Base-by-base conservation (phyloP, 2,329 filamentous ascomycete genomes). In the Fusarium sterilihyphosum region DNA sequence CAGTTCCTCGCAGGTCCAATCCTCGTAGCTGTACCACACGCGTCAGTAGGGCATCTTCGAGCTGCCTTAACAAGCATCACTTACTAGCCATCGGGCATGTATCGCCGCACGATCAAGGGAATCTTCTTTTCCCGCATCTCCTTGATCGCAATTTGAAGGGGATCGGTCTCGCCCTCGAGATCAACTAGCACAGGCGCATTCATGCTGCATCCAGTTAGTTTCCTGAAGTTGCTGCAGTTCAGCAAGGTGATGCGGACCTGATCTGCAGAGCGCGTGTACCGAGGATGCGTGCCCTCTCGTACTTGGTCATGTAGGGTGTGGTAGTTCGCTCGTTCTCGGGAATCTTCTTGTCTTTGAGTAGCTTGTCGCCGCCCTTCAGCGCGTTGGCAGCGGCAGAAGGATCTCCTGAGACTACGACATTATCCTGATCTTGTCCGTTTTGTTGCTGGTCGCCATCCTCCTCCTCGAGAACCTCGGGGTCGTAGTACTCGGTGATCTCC, bases 241-340 rank as follows among this genome's bases (percentile, higher is more conserved):
- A 50, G 50, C 31, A 20, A 35, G 31, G 31, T 49, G 44, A 56
- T 57, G 62, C 90, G 59, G 84, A 97, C 94, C 94, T 98, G 81
- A 99, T 98, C 85, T 99, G 96, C 81, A 98, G 84, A 46, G 96
- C 96, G 76, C 96, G 89, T 46, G 96, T 98, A 54, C 96, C 96
- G 74, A 99, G 86, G 68, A 99, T 96, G 81, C 96, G 92, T 73
- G 96, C 96, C 78, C 92, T 91, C 88, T 99, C 96, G 85, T 99
- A 99, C 86, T 99, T 99, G 77, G 96, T 99, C 96, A 99, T 97
- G 86, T 98, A 99, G 6, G 96, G 96, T 35, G 96, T 99, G 14
- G 96, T 99, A 31, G 91, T 93, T 78, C 96, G 91, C 84, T 97
- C 90, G 76, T 95, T 93, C 77, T 94, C 93, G 65, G 95, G 90